A percentile compares a stretch with the other conserved stretches of the same genome.
Conservation (phyloP, 305 asterid species). For the Nicotiana rustica region DNA sequence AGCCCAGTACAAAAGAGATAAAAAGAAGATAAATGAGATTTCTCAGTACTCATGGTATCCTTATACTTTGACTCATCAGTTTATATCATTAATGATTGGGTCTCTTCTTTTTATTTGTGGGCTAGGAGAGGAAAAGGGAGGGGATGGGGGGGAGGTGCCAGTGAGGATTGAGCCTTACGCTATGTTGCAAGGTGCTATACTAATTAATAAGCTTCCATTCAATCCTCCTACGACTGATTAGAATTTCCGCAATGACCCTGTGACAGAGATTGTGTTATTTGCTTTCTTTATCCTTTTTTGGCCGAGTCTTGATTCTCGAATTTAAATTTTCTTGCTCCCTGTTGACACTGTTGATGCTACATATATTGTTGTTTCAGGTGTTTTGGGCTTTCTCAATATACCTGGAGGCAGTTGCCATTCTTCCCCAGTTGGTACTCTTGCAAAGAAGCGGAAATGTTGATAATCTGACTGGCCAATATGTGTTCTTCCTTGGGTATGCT, state of each 20-base stretch:
- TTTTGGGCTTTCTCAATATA: slow-evolving; percentile 94
- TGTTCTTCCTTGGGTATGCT: slow-evolving; percentile 89
- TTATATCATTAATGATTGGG: not conserved
- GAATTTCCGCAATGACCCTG: not conserved
- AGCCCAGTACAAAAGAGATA: not conserved
- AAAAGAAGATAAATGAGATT: not conserved
- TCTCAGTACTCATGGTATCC: not conserved
- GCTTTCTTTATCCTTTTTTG: not conserved
- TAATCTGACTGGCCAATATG: slow-evolving; percentile 94
- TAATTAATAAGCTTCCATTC: slow-evolving; percentile 21
- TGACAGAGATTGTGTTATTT: slow-evolving; percentile 9
- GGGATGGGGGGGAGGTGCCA: not conserved
- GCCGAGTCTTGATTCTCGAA: not conserved
- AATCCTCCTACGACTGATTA: not conserved
- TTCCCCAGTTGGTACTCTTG: slow-evolving; percentile 92
- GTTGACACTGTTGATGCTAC: not conserved
- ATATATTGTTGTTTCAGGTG: slow-evolving; percentile 53
- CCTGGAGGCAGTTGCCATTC: slow-evolving; percentile 95
- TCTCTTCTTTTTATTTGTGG: not conserved
- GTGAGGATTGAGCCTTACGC: not conserved
- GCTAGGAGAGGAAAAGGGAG: not conserved
- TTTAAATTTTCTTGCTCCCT: slow-evolving; percentile 11
- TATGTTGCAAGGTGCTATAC: not conserved
- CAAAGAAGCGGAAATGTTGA: slow-evolving; percentile 98
- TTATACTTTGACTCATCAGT: not conserved